Percentiles rank a stretch among this genome's conserved stretches.
Evolutionary conservation across 2,329 filamentous ascomycete genomes (phyloP).

Genomic region (Aspergillus calidoustus): DNA sequence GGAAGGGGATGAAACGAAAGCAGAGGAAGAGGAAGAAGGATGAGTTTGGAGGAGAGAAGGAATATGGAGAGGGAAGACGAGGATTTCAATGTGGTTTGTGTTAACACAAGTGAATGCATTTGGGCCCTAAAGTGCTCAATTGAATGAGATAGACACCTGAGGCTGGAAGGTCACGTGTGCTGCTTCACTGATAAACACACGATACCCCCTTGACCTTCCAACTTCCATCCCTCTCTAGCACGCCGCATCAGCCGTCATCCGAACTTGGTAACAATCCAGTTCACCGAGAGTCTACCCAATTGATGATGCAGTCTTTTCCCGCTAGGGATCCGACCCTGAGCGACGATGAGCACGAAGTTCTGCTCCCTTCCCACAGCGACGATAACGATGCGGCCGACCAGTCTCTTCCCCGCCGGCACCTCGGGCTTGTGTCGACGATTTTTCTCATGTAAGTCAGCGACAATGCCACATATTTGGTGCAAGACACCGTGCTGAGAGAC

Average conservation of each 20-base stretch:
- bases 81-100: background rate
- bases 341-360: constrained; percentile 7
- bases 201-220: background rate
- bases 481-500: background rate
- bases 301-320: background rate
- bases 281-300: background rate
- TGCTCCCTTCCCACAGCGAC: background rate
- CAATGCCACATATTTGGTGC: background rate
- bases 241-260: background rate
- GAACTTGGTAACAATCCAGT: background rate
- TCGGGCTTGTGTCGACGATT: constrained; percentile 12
- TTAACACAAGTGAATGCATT: background rate
- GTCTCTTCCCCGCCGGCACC: constrained; percentile 10
- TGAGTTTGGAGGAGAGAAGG: background rate
- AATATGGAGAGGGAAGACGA: background rate
- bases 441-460: constrained; percentile 11
- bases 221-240: background rate
- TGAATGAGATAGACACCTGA: background rate
- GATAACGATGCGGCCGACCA: background rate
- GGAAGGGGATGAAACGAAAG: background rate
- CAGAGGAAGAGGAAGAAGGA: background rate
- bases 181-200: background rate
- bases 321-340: background rate
- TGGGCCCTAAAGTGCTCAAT: background rate
- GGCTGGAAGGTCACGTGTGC: background rate